Base-by-base conservation (phyloP, 257 asterid species). In the Ocimum tenuiflorum region DNA sequence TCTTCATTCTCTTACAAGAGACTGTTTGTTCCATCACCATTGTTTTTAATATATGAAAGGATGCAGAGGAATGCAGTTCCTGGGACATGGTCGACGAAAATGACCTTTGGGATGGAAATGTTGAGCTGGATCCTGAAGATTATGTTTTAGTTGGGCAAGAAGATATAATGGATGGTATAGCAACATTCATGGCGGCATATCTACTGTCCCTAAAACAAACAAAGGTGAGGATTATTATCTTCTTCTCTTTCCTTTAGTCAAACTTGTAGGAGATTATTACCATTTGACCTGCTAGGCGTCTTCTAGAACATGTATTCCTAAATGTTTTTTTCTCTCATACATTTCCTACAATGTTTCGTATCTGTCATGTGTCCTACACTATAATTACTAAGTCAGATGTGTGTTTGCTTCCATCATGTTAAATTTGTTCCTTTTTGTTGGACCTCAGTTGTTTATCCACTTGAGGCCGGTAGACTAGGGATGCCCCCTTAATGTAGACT, bases 151-250 rank as follows among this genome's bases (percentile, higher is more conserved):
- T 94, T 69, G 89, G 91, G 81, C 91, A 90, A 77, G 99, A 94
- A 76, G 99, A 94, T 76, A 94, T 94, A 75, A 80, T 86, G 83
- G 99, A 94, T 68, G 96, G 99, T 63, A 86, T 94, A 65, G 97
- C 99, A 15, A 80, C 96, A 74, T 94, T 90, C 87, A 94, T 94
- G 99, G 97, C 99, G 69, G 95, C 94, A 46, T 94, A 88, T 74
- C 74, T 94, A 13, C 55, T 86, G 71, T 94, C 99, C 52, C 92
- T 91, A 73, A 83, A 94, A 78, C 86, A 94, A 82, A 83, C 99
- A 7, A 94, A 91, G 95, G 99, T 88, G 71, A 53, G 53, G 9
- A 50, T 31, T 33, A 20, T 38, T 72, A 56, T 50, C 60, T 65
- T 20, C 53, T 60, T 42, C 39, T 45, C 56, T 59, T 49, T 69